Evolutionary conservation across 2,329 filamentous ascomycete genomes (phyloP), one percentile per base, ranked within the genome.

Genomic region (Clarireedia homoeocarpa): DNA sequence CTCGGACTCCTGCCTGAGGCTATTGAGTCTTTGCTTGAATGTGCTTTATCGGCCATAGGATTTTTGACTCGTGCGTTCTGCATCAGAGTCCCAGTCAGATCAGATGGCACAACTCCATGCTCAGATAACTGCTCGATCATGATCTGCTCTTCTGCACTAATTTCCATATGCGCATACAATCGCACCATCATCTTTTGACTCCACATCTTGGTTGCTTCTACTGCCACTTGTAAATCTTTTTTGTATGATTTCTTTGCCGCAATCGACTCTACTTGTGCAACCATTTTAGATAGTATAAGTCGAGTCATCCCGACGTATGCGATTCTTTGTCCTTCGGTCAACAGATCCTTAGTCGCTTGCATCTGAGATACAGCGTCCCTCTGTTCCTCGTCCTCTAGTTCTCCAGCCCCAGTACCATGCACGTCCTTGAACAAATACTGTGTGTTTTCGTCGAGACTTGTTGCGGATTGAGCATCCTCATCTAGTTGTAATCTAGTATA

Each of bases 61-160:
- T 99, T 99, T 67, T 90, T 90, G 36, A 99, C 91, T 51, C 91
- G 82, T 12, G 94, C 83, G 71, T 97, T 99, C 60, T 89, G 84
- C 85, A 95, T 95, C 46, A 99, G 77, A 0, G 89, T 82, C 0
- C 89, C 86, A 0, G 90, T 91, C 57, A 99, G 76, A 70, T 99
- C 94, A 46, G 77, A 76, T 0, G 94, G 86, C 59, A 90, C 78
- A 6, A 99, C 91, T 4, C 92, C 94, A 72, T 99, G 94, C 57
- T 94, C 88, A 12, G 89, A 86, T 57, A 99, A 77, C 71, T 99
- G 94, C 73, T 99, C 94, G 63, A 99, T 96, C 94, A 99, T 99
- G 70, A 99, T 78, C 75, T 99, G 94, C 72, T 99, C 94, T 14
- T 82, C 85, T 23, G 86, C 77, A 67, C 85, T 91, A 66, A 99